Base-by-base conservation (phyloP, 257 asterid species). In the Coffea canephora region DNA sequence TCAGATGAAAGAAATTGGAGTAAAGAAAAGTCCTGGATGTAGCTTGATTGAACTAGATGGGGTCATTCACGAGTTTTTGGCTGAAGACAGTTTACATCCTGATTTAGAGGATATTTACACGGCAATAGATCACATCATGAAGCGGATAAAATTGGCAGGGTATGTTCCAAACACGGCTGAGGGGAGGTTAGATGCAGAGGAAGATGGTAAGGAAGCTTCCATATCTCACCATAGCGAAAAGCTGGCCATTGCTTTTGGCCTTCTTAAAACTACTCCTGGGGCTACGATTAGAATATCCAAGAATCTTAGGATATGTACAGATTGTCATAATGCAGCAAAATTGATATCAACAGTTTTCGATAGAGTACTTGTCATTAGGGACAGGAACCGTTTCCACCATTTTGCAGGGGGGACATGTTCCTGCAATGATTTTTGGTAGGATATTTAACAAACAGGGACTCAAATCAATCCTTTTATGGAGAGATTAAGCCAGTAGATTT, bases 191-290 rank as follows among this genome's bases (percentile, higher is more conserved):
- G 93, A 87, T 39, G 89, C 87, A 4, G 89, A 78, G 66, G 91
- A 82, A 74, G 80, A 75, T 66, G 90, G 69, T 10, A 87, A 80
- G 54, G 89, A 85, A 76, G 80, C 78, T 73, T 86, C 93, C 2
- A 36, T 89, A 46, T 65, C 85, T 64, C 91, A 87, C 83, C 93
- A 89, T 34, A 89, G 91, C 75, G 93, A 89, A 89, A 89, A 89
- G 78, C 52, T 89, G 78, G 91, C 91, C 31, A 76, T 87, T 72
- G 89, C 91, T 72, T 87, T 81, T 36, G 91, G 90, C 31, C 87
- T 89, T 18, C 65, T 89, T 13, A 76, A 82, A 74, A 83, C 86
- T 23, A 41, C 80, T 46, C 83, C 85, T 4, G 86, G 89, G 46
- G 41, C 77, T 39, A 80, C 86, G 1, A 75, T 89, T 18, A 82